A percentile compares a stretch with the other conserved stretches of the same genome.
phyloP scores from a whole-genome alignment of 108 stramenopile species.

The Fistulifera pelliculosa region DNA sequence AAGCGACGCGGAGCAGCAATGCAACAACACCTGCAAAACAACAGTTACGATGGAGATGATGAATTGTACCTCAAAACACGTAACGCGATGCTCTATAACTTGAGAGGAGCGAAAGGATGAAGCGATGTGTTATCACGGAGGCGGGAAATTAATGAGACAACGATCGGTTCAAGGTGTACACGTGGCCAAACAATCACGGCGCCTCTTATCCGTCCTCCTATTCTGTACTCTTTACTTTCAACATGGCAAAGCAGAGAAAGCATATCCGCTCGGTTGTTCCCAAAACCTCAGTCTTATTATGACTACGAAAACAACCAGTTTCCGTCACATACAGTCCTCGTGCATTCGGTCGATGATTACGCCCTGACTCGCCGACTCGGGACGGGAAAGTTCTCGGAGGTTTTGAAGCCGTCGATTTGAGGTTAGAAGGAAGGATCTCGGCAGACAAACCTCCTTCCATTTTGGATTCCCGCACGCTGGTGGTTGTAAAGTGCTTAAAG shows the following conservation, averaged over 20 bases:
- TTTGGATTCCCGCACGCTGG: slow-evolving; percentile 14
- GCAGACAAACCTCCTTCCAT: neutral
- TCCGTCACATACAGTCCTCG: slow-evolving; percentile 18
- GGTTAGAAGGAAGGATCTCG: slow-evolving; percentile 3
- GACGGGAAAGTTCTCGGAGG: slow-evolving; percentile 82
- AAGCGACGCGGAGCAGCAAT: no score
- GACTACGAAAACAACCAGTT: slow-evolving; percentile 39
- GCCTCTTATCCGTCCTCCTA: no score
- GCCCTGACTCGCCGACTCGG: slow-evolving; percentile 52
- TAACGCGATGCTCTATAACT: no score
- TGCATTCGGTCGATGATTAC: slow-evolving; percentile 26
- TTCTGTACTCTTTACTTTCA: no score
- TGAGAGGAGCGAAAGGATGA: no score
- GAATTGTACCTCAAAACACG: no score
- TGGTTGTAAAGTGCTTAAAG: slow-evolving; percentile 72
- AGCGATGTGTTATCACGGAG: no score
- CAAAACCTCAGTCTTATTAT: slow-evolving; percentile 31
- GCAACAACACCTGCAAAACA: no score
- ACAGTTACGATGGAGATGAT: no score
- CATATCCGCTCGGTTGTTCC: slow-evolving; percentile 51
- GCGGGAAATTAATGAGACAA: no score
- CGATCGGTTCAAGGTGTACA: no score
- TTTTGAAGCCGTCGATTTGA: slow-evolving; percentile 76
- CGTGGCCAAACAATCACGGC: no score
- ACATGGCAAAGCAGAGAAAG: slow-evolving; percentile 8